Evolutionary conservation across 805 yeast species (phyloP).

Genomic region (Scheffersomyces amazonensis): DNA sequence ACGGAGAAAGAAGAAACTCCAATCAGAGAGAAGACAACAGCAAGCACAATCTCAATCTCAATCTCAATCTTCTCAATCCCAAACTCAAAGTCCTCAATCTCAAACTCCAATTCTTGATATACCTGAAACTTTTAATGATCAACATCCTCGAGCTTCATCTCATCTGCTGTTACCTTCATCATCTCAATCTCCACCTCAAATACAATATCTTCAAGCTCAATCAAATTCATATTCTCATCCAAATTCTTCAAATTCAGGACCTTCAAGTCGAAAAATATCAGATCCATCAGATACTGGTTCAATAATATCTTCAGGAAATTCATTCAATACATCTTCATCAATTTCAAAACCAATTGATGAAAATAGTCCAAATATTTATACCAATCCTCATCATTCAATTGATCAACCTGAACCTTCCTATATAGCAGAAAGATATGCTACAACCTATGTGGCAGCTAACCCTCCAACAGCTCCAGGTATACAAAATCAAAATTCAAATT

Average conservation of each 20-base stretch:
- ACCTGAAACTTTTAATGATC: too few species aligned
- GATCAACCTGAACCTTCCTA: not conserved
- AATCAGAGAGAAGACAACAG: not conserved
- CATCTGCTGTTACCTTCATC: not conserved
- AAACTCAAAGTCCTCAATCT: too few species aligned
- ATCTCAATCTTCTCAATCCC: too few species aligned
- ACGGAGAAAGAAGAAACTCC: constrained; percentile 1
- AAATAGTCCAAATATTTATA: not conserved
- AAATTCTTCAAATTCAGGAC: not conserved
- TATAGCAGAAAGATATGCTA: not conserved
- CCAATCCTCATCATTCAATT: not conserved
- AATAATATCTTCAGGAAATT: not conserved
- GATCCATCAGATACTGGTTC: not conserved
- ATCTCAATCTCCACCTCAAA: not conserved
- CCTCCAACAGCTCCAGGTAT: not conserved
- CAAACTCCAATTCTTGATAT: too few species aligned
- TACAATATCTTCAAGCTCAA: too few species aligned
- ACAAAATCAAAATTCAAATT: not conserved
- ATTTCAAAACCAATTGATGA: not conserved
- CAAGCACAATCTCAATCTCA: not conserved
- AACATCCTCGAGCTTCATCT: not conserved
- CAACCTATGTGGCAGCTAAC: not conserved
- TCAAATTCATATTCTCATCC: too few species aligned
- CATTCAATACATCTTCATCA: not conserved
- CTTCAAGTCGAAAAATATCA: not conserved